Conservation (phyloP, 2,329 filamentous ascomycete species). For the Aphanocladium album region DNA sequence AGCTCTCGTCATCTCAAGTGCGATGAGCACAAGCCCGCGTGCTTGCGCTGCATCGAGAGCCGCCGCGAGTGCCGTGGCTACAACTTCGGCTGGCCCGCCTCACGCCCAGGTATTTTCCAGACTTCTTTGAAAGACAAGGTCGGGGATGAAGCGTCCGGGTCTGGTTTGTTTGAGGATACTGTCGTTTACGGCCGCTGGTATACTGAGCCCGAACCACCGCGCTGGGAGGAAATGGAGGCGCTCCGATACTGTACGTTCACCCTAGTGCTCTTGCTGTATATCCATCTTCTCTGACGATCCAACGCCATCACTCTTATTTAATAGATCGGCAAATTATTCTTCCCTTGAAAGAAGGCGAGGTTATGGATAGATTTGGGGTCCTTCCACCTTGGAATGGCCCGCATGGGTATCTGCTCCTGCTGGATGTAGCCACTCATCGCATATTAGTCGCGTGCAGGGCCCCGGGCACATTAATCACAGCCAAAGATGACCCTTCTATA, state of each 20-base stretch:
- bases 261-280: background rate
- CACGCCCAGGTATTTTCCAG: background rate
- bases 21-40: background rate
- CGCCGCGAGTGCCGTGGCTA: background rate
- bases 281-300: background rate
- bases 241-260: background rate
- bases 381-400: background rate
- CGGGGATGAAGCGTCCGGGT: background rate
- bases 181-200: background rate
- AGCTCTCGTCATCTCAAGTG: background rate
- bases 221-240: background rate
- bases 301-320: background rate
- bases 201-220: background rate
- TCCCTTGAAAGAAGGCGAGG: background rate
- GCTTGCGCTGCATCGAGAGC: background rate
- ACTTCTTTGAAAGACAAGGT: background rate
- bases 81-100: background rate
- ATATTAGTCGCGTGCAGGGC: background rate
- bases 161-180: background rate
- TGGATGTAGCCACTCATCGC: background rate
- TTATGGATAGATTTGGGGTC: too few relatives aligned
- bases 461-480: background rate
- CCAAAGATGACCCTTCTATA: background rate
- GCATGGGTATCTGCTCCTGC: background rate
- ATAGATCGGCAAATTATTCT: background rate